Evolutionary conservation across 169 alveolate species (phyloP), one percentile per base, ranked within the genome.

Genomic region (Plasmodium blacklocki): DNA sequence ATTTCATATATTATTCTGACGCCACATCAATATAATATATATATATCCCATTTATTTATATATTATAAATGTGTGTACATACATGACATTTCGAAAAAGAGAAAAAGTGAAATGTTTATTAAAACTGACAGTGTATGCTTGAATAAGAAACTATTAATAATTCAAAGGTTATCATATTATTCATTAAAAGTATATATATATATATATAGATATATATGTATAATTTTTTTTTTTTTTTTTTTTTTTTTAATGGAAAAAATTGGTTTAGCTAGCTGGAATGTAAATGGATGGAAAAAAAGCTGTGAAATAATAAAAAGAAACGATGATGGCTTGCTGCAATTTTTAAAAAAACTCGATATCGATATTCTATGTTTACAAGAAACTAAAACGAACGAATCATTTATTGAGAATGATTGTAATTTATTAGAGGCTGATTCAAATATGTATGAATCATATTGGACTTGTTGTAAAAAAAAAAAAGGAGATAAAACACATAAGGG

Each of bases 231-330:
- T 43, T 43, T 68, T 15, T 70, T n/a, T 70, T 21, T 67, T 15
- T 47, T 54, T 64, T 32, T 19, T 19, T 45, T 45, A 58, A 43
- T 54, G 85, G 91, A 83, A 58, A 83, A 49, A 11, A 21, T 67
- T 7, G 86, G 71, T 15, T 58, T 89, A 29, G 91, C 63, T 19
- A 68, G 92, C 62, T 89, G 94, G 94, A 89, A 89, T 64, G 94
- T 89, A 32, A 92, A 90, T 23, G 94, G 94, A 9, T 91, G 94
- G 94, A 64, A 90, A 45, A 91, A 71, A 26, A 91, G 88, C n/a
- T 60, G 62, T 68, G 80, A 75, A 56, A 9, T 91, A 58, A 85
- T 91, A 76, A 85, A 91, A 67, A 72, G 47, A 8, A 67, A 88
- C 3, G 76, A 88, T 18, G 64, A 11, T 3, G 43, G 15, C 18